Conservation (phyloP, 169 alveolate genomes). For the Amoebophrya sp. region DNA sequence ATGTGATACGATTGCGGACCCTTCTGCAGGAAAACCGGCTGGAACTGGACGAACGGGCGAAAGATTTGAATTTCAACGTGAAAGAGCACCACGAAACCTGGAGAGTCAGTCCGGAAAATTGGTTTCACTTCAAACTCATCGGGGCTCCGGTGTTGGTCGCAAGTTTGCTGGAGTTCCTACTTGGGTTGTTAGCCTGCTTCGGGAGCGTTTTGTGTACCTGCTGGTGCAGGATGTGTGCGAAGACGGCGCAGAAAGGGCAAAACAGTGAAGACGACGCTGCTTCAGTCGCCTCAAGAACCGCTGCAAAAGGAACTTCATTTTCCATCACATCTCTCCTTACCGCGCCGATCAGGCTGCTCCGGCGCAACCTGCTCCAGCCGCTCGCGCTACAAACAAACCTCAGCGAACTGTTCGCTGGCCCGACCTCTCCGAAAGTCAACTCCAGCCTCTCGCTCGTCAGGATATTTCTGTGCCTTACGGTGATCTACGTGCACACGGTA, state of each 20-base stretch:
- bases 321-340: too few relatives aligned
- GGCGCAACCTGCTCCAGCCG: background rate
- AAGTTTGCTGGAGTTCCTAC: background rate
- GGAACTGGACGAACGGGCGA: background rate
- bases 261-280: too few relatives aligned
- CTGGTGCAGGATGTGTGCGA: background rate
- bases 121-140: background rate
- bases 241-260: too few relatives aligned
- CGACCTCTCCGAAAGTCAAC: background rate
- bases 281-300: too few relatives aligned
- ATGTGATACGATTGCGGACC: background rate
- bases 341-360: background rate
- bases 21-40: background rate
- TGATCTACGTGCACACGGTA: background rate
- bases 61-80: background rate
- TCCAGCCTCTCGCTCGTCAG: background rate
- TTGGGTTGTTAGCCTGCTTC: background rate
- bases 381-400: background rate
- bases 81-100: background rate
- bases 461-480: background rate
- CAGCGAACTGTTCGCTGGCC: background rate
- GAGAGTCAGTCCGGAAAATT: background rate
- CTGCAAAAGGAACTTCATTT: too few relatives aligned
- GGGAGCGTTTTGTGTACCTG: background rate
- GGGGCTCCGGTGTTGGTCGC: background rate